These are phyloP conservation scores for Fusarium sp. DNA, from an alignment of 2,329 filamentous ascomycete genomes.

Conservation along the genomic window DNA sequence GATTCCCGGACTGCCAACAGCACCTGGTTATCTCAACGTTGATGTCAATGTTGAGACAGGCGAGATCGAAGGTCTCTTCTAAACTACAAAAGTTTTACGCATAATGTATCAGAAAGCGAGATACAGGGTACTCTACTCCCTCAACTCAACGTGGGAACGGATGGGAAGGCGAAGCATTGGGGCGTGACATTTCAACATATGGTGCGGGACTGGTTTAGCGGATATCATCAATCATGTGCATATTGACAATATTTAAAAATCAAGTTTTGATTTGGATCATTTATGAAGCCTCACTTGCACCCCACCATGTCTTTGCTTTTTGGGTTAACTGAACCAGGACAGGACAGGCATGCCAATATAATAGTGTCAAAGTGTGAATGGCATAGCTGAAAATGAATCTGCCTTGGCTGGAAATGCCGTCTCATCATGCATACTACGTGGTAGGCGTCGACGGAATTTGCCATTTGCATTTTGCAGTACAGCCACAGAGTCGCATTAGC, in stretches of 20 bases:
- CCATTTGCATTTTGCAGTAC: conserved; percentile 12
- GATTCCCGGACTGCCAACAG: conserved; percentile 93
- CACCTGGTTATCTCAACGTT: conserved; percentile 94
- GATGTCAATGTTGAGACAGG: conserved; percentile 86
- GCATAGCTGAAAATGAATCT: conserved; percentile 12
- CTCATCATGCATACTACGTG: conserved; percentile 22
- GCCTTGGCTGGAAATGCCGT: conserved; percentile 27
- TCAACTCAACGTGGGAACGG: conserved; percentile 47
- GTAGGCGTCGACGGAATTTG: conserved; percentile 21
- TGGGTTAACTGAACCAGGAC: background rate
- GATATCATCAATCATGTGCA: conserved; percentile 24
- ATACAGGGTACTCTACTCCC: conserved; percentile 24
- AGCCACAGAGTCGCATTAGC: conserved; percentile 7
- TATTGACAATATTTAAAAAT: conserved; percentile 28
- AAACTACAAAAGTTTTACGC: conserved; percentile 47
- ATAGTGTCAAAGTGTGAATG: background rate
- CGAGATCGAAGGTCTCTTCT: conserved; percentile 91
- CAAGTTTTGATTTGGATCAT: conserved; percentile 7
- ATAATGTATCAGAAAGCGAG: conserved; percentile 9
- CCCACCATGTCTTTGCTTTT: background rate
- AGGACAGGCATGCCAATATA: background rate
- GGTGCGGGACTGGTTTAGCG: conserved; percentile 35
- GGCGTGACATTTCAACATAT: conserved; percentile 47
- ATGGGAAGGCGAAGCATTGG: conserved; percentile 39
- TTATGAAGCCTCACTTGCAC: background rate